Conservation (phyloP, 2,329 filamentous ascomycete genomes). For the Pseudogymnoascus sp. region DNA sequence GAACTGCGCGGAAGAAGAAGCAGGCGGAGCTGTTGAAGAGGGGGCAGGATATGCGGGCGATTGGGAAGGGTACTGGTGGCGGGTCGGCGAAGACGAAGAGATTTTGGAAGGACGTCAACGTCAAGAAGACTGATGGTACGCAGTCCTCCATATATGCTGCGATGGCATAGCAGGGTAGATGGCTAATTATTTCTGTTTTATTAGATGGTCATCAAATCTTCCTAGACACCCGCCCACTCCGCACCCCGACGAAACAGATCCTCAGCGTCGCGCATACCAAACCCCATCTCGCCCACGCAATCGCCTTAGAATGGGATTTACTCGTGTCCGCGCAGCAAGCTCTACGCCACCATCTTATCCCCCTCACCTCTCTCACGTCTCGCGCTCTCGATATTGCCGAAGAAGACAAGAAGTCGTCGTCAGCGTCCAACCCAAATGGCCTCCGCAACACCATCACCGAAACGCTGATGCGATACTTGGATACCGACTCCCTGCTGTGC, state of each 20-base stretch:
- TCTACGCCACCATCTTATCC: constrained; percentile 77
- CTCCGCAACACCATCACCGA: constrained; percentile 56
- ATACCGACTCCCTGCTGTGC: constrained; percentile 88
- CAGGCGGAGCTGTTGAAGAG: constrained; percentile 48
- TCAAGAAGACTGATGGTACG: constrained; percentile 58
- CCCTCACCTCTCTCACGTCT: constrained; percentile 75
- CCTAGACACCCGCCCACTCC: constrained; percentile 71
- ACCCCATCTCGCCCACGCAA: constrained; percentile 69
- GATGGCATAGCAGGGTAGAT: background rate
- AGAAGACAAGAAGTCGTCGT: constrained; percentile 44
- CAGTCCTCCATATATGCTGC: background rate
- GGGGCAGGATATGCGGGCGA: constrained; percentile 39
- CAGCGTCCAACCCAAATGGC: constrained; percentile 26
- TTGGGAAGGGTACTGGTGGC: constrained; percentile 29
- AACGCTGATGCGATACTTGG: constrained; percentile 73
- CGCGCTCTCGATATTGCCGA: constrained; percentile 72
- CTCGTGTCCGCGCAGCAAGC: constrained; percentile 76
- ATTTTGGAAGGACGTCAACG: constrained; percentile 80
- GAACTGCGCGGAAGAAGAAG: constrained; percentile 42
- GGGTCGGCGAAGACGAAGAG: constrained; percentile 48
- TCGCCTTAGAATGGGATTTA: constrained; percentile 90
- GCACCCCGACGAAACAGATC: constrained; percentile 65
- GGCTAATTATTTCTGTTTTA: constrained; percentile 8
- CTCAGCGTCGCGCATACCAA: constrained; percentile 68
- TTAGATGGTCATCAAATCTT: constrained; percentile 44